Percentiles rank a stretch among this genome's conserved stretches.
Conservation (phyloP, 176 grass and related monocot genomes). For the Musa itinerans region DNA sequence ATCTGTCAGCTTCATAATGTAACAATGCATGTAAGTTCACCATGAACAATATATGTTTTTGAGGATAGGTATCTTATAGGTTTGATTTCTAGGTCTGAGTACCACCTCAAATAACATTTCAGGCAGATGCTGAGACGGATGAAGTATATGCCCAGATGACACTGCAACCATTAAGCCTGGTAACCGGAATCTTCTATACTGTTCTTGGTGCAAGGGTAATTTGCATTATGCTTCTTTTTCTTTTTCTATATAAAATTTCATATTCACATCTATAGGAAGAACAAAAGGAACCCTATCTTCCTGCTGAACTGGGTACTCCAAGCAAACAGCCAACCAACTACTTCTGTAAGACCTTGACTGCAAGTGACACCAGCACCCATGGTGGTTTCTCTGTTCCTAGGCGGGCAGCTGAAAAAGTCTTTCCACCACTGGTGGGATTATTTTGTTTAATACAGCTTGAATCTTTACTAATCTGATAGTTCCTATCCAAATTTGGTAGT, state of each 20-base stretch:
- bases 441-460: not conserved
- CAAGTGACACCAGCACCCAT: slow-evolving; percentile 95
- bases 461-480: slow-evolving; percentile 7
- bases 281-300: slow-evolving; percentile 84
- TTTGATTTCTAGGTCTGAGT: slow-evolving; percentile 1
- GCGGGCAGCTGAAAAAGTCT: slow-evolving; percentile 95
- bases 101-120: slow-evolving; percentile 19
- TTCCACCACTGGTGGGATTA: slow-evolving; percentile 64
- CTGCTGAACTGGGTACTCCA: slow-evolving; percentile 60
- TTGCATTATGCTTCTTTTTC: slow-evolving; percentile 5
- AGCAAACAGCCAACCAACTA: slow-evolving; percentile 95
- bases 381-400: slow-evolving; percentile 96
- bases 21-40: slow-evolving; percentile 88
- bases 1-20: slow-evolving; percentile 99
- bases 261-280: slow-evolving; percentile 52
- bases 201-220: slow-evolving; percentile 10
- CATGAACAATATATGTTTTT: not conserved
- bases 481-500: not conserved
- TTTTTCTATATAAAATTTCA: slow-evolving; percentile 9
- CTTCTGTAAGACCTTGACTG: slow-evolving; percentile 95
- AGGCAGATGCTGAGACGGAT: slow-evolving; percentile 94
- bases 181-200: slow-evolving; percentile 27
- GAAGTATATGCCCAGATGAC: slow-evolving; percentile 99
- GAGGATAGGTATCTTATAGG: not conserved
- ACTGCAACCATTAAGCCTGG: slow-evolving; percentile 72